Evolutionary conservation across 164 flowering plant genomes (phyloP), one percentile per base, ranked within the genome.

Genomic region (Piper betle): DNA sequence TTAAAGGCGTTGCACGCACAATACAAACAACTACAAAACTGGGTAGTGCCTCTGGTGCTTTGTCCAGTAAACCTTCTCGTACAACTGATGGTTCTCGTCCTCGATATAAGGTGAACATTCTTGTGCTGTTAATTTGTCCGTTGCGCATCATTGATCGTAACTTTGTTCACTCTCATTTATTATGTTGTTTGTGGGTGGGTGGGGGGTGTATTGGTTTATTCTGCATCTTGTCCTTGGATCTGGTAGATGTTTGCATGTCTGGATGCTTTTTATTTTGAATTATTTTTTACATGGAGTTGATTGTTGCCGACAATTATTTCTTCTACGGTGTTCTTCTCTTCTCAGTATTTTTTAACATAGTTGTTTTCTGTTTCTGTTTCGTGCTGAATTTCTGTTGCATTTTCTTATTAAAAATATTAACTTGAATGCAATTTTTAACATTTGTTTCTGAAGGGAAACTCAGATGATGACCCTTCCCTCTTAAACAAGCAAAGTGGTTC

Each of bases 1-100:
- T 93, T 63, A 88, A 87, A 57, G 93, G 97, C 18, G 83, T 86
- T 20, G 82, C 83, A 5, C 84, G 74, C 39, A 86, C 91, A 18
- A 79, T 90, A 58, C 84, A 87, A 61, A 78, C 91, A 53, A 83
- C 78, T 41, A 64, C 87, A 42, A 61, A 72, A 40, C 12, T 52
- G 4, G 72, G 57, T 38, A 68, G 59, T 73, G 76, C 67, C 37
- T 62, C 59, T 41, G 58, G 63, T 53, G 68, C 61, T 58, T 59
- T 83, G 65, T 81, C 80, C 63, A 6, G 73, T 19, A 82, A 76
- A 70, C 58, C 37, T 62, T 64, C 79, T 58, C 70, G 52, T 54
- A 56, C 78, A 19, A 68, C 69, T 15, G 81, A 85, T 69, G 72
- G 66, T 17, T 60, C 77, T 6, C 69, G 69, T 4, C 66, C 54